These are phyloP conservation scores for Ganoderma leucocontextum DNA, from an alignment of 1,284 basidiomycete species.

Conservation along the genomic window DNA sequence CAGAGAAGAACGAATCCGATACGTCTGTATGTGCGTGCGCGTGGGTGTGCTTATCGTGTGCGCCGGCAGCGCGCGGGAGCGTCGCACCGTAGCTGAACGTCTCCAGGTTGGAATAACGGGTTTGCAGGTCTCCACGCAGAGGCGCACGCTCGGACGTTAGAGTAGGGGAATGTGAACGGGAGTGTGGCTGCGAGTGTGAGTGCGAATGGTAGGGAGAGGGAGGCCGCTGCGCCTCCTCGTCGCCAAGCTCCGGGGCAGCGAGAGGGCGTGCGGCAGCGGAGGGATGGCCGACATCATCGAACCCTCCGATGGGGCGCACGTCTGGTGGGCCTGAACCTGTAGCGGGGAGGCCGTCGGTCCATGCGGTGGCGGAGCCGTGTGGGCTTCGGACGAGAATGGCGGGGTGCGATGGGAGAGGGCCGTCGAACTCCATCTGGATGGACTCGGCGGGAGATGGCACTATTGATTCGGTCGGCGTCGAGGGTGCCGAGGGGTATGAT, in stretches of 20 bases:
- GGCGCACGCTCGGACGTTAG: background rate
- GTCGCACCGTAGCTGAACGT: background rate
- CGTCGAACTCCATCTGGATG: conserved; percentile 20
- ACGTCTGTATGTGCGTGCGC: conserved; percentile 10
- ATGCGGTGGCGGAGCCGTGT: conserved; percentile 7
- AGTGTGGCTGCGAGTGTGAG: background rate
- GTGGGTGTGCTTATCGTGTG: conserved; percentile 19
- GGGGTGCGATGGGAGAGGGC: background rate
- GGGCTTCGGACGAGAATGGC: conserved; percentile 20
- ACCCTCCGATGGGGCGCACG: too few relatives aligned
- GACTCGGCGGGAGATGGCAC: conserved; percentile 29
- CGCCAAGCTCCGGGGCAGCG: conserved; percentile 24
- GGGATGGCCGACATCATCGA: background rate
- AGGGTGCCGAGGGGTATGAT: conserved; percentile 59
- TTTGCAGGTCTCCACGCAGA: background rate
- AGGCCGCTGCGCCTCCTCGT: conserved; percentile 2
- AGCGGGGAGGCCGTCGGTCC: conserved; percentile 7
- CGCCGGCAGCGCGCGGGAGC: background rate
- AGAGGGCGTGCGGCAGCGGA: conserved; percentile 25
- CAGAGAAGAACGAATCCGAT: conserved; percentile 37
- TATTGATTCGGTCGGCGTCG: conserved; percentile 47
- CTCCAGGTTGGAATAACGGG: background rate
- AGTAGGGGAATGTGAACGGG: conserved; percentile 1
- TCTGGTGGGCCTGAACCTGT: conserved; percentile 8
- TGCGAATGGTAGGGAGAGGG: background rate